Percentiles rank a stretch among this genome's conserved stretches.
phyloP scores from a whole-genome alignment of 208 protist species.

The Trypanosoma platydactyli region DNA sequence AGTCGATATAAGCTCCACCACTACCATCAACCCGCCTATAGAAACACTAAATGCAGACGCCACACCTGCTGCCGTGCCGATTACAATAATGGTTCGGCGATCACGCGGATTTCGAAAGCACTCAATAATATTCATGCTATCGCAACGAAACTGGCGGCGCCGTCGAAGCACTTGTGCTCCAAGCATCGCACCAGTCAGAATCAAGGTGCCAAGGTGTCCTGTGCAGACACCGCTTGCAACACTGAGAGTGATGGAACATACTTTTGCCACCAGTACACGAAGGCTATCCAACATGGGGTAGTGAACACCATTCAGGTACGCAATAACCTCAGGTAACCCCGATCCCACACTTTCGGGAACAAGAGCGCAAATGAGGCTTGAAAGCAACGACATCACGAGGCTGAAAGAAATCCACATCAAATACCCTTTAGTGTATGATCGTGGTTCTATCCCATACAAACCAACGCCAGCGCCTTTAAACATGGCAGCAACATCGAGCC shows the following conservation, averaged over 20 bases:
- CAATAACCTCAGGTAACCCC: conserved; percentile 47
- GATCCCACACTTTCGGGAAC: conserved; percentile 45
- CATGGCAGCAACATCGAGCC: conserved; percentile 24
- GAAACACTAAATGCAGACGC: conserved; percentile 53
- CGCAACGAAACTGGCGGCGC: conserved; percentile 39
- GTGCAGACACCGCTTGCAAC: conserved; percentile 52
- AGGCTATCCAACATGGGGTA: conserved; percentile 44
- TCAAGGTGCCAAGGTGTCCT: conserved; percentile 48
- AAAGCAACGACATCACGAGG: conserved; percentile 31
- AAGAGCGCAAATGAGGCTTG: conserved; percentile 37
- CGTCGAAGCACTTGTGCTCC: conserved; percentile 40
- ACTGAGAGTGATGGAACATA: conserved; percentile 33
- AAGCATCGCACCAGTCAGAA: conserved; percentile 56
- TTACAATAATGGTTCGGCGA: conserved; percentile 42
- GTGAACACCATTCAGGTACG: conserved; percentile 56
- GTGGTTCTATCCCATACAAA: conserved; percentile 32
- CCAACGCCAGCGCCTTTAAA: conserved; percentile 31
- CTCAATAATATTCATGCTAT: conserved; percentile 52
- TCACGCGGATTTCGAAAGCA: conserved; percentile 65
- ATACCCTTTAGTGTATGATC: conserved; percentile 34
- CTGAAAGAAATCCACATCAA: conserved; percentile 37
- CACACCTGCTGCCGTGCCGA: conserved; percentile 50
- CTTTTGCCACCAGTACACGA: conserved; percentile 42
- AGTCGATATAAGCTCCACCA: conserved; percentile 53
- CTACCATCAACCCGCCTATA: conserved; percentile 52